Evolutionary conservation across 768 basidiomycete species (phyloP), one percentile per base, ranked within the genome.

Genomic region (Amyloporia xantha): DNA sequence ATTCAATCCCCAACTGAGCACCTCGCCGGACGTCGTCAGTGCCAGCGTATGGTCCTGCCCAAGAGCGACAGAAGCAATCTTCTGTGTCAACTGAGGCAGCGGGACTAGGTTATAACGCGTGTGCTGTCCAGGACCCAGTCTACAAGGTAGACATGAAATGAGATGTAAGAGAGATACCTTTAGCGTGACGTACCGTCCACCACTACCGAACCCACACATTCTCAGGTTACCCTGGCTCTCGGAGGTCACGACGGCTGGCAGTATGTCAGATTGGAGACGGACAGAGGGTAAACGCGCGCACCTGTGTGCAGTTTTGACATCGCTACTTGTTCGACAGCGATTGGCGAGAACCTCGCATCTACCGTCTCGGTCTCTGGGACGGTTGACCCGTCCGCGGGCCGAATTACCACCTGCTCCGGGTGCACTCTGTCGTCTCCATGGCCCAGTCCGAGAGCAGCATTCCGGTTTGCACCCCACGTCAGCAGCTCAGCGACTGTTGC

Each of bases 11-110:
- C 93, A 98, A 20, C 84, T 91, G 33, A 84, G 78, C 2, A 97
- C 79, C 59, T 93, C 90, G 3, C 95, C 93, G 0, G 74, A 62
- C 21, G 71, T 77, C 0, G 92, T 94, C 24, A 98, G 69, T 1
- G 81, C 87, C 24, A 98, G 78, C 0, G 94, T 94, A 62, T 98
- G 96, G 59, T 99, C 96, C 63, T 95, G 95, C 10, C 91, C 94
- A 5, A 93, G 72, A 0, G 92, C 91, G 21, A 97, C 77, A 12
- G 80, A 70, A 5, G 73, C 67, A 25, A 93, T 75, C 0, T 70
- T 68, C 33, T 81, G 71, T 1, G 77, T 67, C 38, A 86, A 71
- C 25, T 80, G 76, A 1, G 79, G 36, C 76, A 76, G 49, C 0
- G 55, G 56, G 10, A 55, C 44, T 25, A 92, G 74, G 11, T 73